Evolutionary conservation across 495 filamentous ascomycete species (phyloP), one percentile per base, ranked within the genome.

Genomic region (Annulohypoxylon bovei): DNA sequence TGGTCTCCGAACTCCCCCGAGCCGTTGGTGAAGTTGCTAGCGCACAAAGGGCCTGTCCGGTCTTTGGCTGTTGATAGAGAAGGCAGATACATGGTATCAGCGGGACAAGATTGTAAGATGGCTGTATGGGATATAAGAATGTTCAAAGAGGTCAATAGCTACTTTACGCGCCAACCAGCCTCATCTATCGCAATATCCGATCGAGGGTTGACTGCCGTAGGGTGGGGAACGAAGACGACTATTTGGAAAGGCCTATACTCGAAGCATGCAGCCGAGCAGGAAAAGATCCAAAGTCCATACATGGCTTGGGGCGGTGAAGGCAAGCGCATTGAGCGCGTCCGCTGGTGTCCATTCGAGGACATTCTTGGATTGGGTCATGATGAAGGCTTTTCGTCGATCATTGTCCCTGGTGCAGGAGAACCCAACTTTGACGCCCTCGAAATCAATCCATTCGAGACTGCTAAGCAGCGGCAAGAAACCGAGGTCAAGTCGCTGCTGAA

Each of bases 281-380:
- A 90, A 75, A 95, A 94, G 68, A 88, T 96, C 4, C 87, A 93
- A 63, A 90, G 88, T 60, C 95, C 95, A 5, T 99, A 99, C 79
- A 93, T 99, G 90, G 83, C 88, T 6, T 97, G 94, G 90, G 93
- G 94, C 32, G 93, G 93, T 49, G 92, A 97, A 50, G 94, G 92
- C 6, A 88, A 91, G 61, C 84, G 84, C 53, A 89, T 97, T 60
- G 93, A 95, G 76, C 88, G 90, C 49, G 85, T 97, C 16, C 85
- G 86, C 37, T 99, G 94, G 93, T 98, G 95, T 76, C 96, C 96
- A 4, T 97, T 91, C 72, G 95, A 99, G 79, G 95, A 99, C 81
- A 77, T 97, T 0, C 85, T 99, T 1, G 96, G 95, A 11, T 84
- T 97, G 22, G 88, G 89, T 0, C 96, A 98, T 82, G 84, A 91